Percentiles rank a stretch among this genome's conserved stretches.
Conservation (phyloP, 768 basidiomycete species). For the Amanita rubescens region DNA sequence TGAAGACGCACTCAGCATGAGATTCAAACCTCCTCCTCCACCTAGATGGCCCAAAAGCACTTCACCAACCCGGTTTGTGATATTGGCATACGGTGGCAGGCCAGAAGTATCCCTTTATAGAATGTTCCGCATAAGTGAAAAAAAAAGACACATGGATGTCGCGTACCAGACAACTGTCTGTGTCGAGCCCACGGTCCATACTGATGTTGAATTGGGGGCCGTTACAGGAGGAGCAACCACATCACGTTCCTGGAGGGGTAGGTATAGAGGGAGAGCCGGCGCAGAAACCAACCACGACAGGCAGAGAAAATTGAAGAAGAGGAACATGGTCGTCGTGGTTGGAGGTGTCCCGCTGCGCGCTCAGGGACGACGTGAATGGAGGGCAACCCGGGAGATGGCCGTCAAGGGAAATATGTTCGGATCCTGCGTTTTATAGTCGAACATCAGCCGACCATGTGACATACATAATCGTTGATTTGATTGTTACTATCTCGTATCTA, state of each 20-base stretch:
- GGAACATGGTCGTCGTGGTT: conserved; percentile 18
- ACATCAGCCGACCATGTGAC: conserved; percentile 1
- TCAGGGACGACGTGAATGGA: conserved; percentile 17
- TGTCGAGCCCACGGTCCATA: conserved; percentile 42
- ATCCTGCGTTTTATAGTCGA: conserved; percentile 14
- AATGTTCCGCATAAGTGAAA: not conserved
- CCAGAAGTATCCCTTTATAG: conserved; percentile 43
- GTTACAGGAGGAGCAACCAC: conserved; percentile 47
- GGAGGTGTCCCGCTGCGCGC: conserved; percentile 4
- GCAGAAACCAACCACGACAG: conserved; percentile 22
- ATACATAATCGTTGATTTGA: conserved; percentile 9
- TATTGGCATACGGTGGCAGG: conserved; percentile 35
- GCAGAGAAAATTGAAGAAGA: conserved; percentile 21
- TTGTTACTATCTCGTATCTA: not conserved
- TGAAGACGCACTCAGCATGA: conserved; percentile 39
- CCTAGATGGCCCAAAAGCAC: conserved; percentile 44
- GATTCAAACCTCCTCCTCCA: conserved; percentile 39
- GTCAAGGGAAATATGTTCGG: conserved; percentile 15
- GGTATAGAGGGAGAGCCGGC: conserved; percentile 19
- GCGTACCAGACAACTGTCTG: conserved; percentile 50
- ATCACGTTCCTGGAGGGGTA: conserved; percentile 31
- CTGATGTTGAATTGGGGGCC: conserved; percentile 34
- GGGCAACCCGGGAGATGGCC: conserved; percentile 7
- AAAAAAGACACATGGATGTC: not conserved
- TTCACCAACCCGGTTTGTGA: conserved; percentile 42